Base-by-base conservation (phyloP, 805 yeast genomes). In the Kuraishia hungarica region DNA sequence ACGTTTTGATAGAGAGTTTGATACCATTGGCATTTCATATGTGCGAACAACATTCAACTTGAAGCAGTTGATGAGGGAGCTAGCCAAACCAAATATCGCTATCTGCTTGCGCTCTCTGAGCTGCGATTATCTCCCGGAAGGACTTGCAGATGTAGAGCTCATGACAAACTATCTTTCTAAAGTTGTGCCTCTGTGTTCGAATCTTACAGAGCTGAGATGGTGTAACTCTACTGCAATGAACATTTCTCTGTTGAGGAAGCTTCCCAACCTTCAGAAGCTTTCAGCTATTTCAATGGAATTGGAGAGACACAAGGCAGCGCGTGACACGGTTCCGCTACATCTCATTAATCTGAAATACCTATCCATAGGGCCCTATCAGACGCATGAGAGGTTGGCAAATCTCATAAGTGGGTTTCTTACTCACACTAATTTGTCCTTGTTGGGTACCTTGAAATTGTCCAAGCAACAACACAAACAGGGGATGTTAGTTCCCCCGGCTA, bases 1-100 rank as follows among this genome's bases (percentile, higher is more conserved):
- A 2, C 52, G 23, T n/a, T 39, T 51, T 17, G 52, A 51, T 22
- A 29, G 17, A 10, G 52, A 51, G 52, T 51, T 51, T n/a, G 29
- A 28, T 47, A 29, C 23, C 39, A n/a, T 17, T n/a, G 43, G 43
- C 47, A 35, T n/a, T n/a, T 28, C 52, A 7, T 51, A 28, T 20
- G 43, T 51, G 46, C 39, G 43, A n/a, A 51, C 52, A 24, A 35
- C 23, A 13, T 51, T 23, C 46, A 51, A 35, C 46, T 35, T 51
- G 19, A 28, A 35, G 17, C 23, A 23, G 52, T 35, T 51, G 10
- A 22, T 35, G 24, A n/a, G 46, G 23, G 20, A 28, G 19, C 21
- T 51, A 13, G 52, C 46, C 8, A 26, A 28, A 28, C 29, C 39
- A 21, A 17, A n/a, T 6, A 13, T 29, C 26, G 52, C 52, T 17